Conservation (phyloP, 192 early-diverging fungal species). For the Pilaira anomala region DNA sequence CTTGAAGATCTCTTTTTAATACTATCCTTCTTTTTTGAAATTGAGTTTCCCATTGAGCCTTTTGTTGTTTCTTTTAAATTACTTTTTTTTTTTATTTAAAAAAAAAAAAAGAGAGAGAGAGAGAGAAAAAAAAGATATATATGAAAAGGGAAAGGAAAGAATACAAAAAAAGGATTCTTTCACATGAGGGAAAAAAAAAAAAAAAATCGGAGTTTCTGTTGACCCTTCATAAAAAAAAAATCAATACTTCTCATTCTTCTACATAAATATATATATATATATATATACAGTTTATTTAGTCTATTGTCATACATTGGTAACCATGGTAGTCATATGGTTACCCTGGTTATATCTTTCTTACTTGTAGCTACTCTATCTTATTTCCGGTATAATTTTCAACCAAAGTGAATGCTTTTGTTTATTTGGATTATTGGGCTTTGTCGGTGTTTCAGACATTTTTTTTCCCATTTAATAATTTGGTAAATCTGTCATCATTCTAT, state of each 20-base stretch:
- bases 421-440: background rate
- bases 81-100: background rate
- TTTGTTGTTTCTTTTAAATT: background rate
- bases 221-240: no score
- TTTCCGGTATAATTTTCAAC: background rate
- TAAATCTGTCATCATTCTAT: no score
- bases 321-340: no score
- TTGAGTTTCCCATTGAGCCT: conserved; percentile 14
- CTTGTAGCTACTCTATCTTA: background rate
- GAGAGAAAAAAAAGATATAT: no score
- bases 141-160: background rate
- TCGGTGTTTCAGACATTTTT: background rate
- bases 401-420: no score
- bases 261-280: no score
- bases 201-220: background rate
- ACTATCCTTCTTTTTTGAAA: conserved; percentile 13
- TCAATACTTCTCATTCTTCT: no score
- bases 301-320: no score
- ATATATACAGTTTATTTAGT: no score
- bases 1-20: background rate
- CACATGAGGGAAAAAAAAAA: conserved; percentile 5
- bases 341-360: background rate
- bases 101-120: background rate
- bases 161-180: background rate
- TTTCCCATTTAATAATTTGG: no score